These are phyloP conservation scores for Hemisphaericaspora lyxosophila DNA, from an alignment of 1,139 yeast species.

Conservation along the genomic window DNA sequence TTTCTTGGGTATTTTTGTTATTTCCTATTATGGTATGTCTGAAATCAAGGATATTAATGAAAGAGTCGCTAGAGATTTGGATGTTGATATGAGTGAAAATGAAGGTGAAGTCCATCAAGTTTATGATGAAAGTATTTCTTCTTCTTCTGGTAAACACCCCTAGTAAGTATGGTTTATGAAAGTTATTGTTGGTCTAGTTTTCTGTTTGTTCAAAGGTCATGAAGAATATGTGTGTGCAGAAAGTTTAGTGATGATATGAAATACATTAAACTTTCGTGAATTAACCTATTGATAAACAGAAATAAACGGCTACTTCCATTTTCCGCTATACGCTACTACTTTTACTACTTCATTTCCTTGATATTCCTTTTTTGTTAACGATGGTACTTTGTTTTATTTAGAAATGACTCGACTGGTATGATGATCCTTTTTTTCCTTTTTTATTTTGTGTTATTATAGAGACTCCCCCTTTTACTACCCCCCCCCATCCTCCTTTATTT, in stretches of 20 bases:
- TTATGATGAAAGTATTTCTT: slow-evolving; percentile 11
- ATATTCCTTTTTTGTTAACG: slow-evolving; percentile 3
- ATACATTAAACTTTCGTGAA: slow-evolving; percentile 5
- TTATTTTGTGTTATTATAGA: slow-evolving; percentile 9
- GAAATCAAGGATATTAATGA: slow-evolving; percentile 64
- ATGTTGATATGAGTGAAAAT: slow-evolving; percentile 46
- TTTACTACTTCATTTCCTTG: background rate
- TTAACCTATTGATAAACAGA: slow-evolving; percentile 4
- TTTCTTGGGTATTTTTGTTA: slow-evolving; percentile 54
- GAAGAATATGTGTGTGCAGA: slow-evolving; percentile 14
- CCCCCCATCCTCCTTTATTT: background rate
- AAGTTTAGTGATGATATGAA: slow-evolving; percentile 3
- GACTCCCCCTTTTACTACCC: slow-evolving; percentile 9
- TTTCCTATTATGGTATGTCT: slow-evolving; percentile 60
- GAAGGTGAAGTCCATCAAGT: slow-evolving; percentile 22
- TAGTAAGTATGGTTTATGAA: slow-evolving; percentile 1
- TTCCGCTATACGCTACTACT: background rate
- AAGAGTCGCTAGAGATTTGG: slow-evolving; percentile 59
- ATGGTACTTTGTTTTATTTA: slow-evolving; percentile 8
- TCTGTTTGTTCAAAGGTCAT: slow-evolving; percentile 4
- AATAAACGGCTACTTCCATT: background rate
- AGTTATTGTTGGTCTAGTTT: background rate
- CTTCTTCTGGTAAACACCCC: slow-evolving; percentile 11
- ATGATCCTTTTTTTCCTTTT: slow-evolving; percentile 6
- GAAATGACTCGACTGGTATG: slow-evolving; percentile 11